These are phyloP conservation scores for Vicia villosa DNA, from an alignment of 306 rosid species.

Conservation along the genomic window DNA sequence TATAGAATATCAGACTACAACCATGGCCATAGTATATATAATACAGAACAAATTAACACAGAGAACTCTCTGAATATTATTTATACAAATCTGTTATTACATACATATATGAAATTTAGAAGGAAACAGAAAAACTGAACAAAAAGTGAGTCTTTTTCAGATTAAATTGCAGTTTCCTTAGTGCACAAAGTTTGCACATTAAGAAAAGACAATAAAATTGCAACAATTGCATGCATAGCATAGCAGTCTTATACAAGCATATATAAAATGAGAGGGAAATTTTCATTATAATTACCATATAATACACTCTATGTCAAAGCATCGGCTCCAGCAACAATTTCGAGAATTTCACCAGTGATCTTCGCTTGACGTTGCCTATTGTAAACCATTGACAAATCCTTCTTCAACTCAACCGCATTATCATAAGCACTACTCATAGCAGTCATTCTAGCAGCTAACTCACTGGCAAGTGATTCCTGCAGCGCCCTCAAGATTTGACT, in stretches of 20 bases:
- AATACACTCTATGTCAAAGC: conserved; percentile 42
- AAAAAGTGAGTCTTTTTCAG: conserved; percentile 30
- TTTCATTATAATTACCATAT: conserved; percentile 36
- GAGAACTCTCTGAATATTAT: conserved; percentile 33
- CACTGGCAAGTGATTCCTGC: conserved; percentile 91
- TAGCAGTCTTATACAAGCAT: conserved; percentile 35
- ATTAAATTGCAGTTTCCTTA: conserved; percentile 37
- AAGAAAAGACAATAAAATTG: conserved; percentile 42
- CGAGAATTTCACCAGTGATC: conserved; percentile 89
- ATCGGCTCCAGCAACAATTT: conserved; percentile 89
- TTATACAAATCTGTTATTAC: conserved; percentile 37
- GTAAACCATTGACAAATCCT: conserved; percentile 54
- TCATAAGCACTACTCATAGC: conserved; percentile 88
- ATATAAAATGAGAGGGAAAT: conserved; percentile 28
- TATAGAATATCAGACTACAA: background rate
- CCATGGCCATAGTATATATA: background rate
- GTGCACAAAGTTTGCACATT: conserved; percentile 38
- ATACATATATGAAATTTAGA: conserved; percentile 31
- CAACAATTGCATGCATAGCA: conserved; percentile 35
- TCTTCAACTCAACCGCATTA: conserved; percentile 76
- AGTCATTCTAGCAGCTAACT: conserved; percentile 89
- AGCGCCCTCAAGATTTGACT: conserved; percentile 87
- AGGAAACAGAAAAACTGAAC: background rate
- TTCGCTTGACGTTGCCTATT: conserved; percentile 89
- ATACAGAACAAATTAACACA: conserved; percentile 31